Conservation (phyloP, 2,329 filamentous ascomycete genomes). For the Biscogniauxia marginata region DNA sequence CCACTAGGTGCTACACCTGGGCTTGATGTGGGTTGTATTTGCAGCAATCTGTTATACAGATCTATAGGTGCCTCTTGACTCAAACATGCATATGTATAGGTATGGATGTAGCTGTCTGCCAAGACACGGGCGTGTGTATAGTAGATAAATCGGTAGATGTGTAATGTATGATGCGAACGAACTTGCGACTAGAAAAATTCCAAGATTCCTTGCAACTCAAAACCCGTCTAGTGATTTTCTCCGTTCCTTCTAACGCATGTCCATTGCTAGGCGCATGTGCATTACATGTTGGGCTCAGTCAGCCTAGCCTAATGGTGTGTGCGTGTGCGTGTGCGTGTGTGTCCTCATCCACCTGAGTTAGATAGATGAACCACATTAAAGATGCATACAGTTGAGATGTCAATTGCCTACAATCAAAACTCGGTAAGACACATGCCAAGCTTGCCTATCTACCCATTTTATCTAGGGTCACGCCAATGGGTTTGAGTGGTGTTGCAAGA, state of each 20-base stretch:
- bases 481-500: neutral
- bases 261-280: neutral
- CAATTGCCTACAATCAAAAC: neutral
- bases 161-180: neutral
- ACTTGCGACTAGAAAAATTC: neutral
- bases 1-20: neutral
- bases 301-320: neutral
- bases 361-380: neutral
- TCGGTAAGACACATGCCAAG: neutral
- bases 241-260: neutral
- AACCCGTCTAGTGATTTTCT: neutral
- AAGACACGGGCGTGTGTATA: neutral
- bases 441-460: neutral
- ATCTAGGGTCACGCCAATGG: neutral
- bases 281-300: neutral
- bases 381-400: neutral
- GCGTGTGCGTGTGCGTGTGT: neutral
- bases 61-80: neutral
- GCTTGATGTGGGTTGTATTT: neutral
- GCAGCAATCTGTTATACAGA: neutral
- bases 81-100: neutral
- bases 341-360: neutral
- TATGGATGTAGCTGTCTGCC: neutral
- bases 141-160: neutral
- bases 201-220: neutral